Conservation (phyloP, 208 protist species). For the Trypanosoma theileri region DNA sequence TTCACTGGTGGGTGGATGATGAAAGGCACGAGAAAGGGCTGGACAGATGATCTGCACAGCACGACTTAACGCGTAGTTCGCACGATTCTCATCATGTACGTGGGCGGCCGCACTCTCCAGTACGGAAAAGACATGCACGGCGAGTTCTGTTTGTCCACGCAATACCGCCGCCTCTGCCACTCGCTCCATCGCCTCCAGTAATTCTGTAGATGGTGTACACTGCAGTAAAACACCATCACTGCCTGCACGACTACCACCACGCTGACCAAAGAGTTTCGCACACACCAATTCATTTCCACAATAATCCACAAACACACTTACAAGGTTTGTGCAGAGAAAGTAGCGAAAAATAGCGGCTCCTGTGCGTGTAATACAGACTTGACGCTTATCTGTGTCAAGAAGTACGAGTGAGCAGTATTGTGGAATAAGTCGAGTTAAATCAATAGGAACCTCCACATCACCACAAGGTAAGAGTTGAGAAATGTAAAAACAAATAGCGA, state of each 20-base stretch:
- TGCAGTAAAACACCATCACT: constrained; percentile 41
- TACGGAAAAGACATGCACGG: constrained; percentile 54
- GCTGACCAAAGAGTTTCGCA: constrained; percentile 58
- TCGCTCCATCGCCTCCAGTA: constrained; percentile 54
- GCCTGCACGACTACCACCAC: constrained; percentile 17
- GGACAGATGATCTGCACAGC: constrained; percentile 63
- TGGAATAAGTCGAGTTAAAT: constrained; percentile 49
- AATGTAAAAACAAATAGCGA: constrained; percentile 72
- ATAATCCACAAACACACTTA: constrained; percentile 63
- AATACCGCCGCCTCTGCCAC: constrained; percentile 57
- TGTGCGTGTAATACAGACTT: constrained; percentile 27
- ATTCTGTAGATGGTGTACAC: constrained; percentile 35
- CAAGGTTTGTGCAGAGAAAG: constrained; percentile 61
- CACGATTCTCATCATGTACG: constrained; percentile 18
- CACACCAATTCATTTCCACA: constrained; percentile 63
- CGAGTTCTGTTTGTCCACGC: constrained; percentile 45
- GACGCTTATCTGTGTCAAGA: constrained; percentile 43
- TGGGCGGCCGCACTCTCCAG: constrained; percentile 32
- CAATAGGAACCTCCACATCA: constrained; percentile 57
- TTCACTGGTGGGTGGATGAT: constrained; percentile 40
- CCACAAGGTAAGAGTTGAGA: constrained; percentile 45
- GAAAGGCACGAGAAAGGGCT: constrained; percentile 58
- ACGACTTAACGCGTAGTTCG: constrained; percentile 39
- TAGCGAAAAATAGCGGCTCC: constrained; percentile 69
- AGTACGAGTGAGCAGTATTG: constrained; percentile 67